Percentiles rank a stretch among this genome's conserved stretches.
Conservation (phyloP, 2,329 filamentous ascomycete species). For the Epichloe elymi region DNA sequence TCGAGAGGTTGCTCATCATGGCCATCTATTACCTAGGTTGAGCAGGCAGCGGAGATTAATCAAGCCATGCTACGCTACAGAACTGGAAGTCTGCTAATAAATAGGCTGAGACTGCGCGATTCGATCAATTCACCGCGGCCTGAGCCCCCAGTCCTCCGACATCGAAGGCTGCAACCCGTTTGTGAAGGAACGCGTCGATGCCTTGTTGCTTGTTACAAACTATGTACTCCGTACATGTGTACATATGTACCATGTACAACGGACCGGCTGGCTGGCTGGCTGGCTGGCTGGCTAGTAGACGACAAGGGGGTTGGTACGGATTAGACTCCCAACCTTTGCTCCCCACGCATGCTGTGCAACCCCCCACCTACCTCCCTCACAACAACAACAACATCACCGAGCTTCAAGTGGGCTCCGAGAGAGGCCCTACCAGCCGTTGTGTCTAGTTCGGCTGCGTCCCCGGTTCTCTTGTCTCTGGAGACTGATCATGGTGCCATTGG, state of each 20-base stretch:
- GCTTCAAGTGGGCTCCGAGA: not conserved
- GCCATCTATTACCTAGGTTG: not conserved
- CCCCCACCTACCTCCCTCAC: not conserved
- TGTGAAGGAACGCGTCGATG: not conserved
- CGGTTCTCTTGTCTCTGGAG: not conserved
- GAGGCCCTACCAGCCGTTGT: conserved; percentile 4
- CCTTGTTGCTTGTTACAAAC: too few species aligned
- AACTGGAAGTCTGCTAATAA: not conserved
- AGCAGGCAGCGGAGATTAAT: not conserved
- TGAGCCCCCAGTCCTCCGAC: not conserved
- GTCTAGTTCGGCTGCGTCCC: conserved; percentile 5
- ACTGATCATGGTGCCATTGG: conserved; percentile 1
- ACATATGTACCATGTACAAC: not conserved
- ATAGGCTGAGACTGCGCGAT: not conserved
- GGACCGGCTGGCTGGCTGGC: not conserved
- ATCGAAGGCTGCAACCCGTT: not conserved
- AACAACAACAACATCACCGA: not conserved
- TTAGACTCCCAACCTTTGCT: not conserved
- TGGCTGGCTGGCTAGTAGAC: not conserved
- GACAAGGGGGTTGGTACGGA: not conserved
- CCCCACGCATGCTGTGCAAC: not conserved
- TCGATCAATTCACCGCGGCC: not conserved
- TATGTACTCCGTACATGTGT: too few species aligned
- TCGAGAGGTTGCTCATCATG: not conserved
- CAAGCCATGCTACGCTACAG: not conserved